phyloP scores from a whole-genome alignment of 306 rosid species.

The Vigna trinervia region DNA sequence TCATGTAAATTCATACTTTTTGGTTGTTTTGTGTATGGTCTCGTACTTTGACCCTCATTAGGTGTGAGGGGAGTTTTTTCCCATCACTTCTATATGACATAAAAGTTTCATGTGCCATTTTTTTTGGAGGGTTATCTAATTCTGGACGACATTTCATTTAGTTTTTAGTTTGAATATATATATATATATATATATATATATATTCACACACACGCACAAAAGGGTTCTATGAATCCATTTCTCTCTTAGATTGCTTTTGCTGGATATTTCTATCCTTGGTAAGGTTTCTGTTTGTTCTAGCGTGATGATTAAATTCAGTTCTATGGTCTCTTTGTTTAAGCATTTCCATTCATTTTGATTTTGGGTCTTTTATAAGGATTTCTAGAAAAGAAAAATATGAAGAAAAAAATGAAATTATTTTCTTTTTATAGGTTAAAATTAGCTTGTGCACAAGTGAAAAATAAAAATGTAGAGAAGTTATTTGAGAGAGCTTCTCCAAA shows the following conservation, averaged over 20 bases:
- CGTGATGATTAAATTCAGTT: slow-evolving; percentile 11
- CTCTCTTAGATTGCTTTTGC: not conserved
- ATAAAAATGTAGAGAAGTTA: no score
- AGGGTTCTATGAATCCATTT: slow-evolving; percentile 8
- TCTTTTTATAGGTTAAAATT: no score
- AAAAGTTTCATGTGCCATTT: not conserved
- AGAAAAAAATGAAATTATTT: no score
- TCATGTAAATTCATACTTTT: no score
- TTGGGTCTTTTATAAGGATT: not conserved
- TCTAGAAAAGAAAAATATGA: no score
- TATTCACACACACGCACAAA: no score
- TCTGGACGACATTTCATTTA: not conserved
- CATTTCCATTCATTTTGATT: slow-evolving; percentile 6
- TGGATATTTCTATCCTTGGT: slow-evolving; percentile 10
- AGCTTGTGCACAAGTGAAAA: no score
- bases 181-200: not conserved
- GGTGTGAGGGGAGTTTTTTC: no score
- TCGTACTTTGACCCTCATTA: no score
- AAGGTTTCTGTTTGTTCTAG: not conserved
- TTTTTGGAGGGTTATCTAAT: not conserved
- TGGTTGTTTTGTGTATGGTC: no score
- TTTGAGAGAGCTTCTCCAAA: no score
- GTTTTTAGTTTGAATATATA: not conserved
- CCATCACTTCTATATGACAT: not conserved
- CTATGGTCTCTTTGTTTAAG: not conserved